Evolutionary conservation across 805 yeast genomes (phyloP).

Genomic region (Suhomyces pyralidae): DNA sequence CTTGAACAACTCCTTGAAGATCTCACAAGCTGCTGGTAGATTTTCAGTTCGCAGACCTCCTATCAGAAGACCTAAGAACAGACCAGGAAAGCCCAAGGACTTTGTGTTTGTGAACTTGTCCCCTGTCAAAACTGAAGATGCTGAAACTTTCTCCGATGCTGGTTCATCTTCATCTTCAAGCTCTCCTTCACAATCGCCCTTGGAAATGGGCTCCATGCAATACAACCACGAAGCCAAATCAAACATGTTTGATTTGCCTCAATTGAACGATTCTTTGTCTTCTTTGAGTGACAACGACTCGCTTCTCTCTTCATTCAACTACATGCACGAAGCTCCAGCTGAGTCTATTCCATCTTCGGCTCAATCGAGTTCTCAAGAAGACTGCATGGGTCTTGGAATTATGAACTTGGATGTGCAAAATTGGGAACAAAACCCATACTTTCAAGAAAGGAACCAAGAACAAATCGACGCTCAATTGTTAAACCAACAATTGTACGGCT

Average conservation of each 20-base stretch:
- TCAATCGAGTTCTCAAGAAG: constrained; percentile 1
- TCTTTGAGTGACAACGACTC: constrained; percentile 19
- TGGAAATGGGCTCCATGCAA: constrained; percentile 1
- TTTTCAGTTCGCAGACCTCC: constrained; percentile 38
- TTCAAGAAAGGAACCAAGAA: neutral
- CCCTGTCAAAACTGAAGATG: constrained; percentile 24
- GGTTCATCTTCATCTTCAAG: constrained; percentile 4
- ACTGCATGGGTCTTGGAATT: constrained; percentile 26
- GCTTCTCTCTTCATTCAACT: constrained; percentile 13
- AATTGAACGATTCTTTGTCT: constrained; percentile 16
- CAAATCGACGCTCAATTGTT: constrained; percentile 1
- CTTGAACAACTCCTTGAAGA: constrained; percentile 41
- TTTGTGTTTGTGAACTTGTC: constrained; percentile 46
- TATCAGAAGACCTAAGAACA: constrained; percentile 41
- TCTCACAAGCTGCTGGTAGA: constrained; percentile 37
- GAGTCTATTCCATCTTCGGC: neutral
- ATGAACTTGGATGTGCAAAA: constrained; percentile 18
- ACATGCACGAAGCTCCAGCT: constrained; percentile 9
- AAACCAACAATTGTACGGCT: constrained; percentile 12
- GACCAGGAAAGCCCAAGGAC: constrained; percentile 45
- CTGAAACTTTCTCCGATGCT: constrained; percentile 7
- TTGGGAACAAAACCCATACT: constrained; percentile 11
- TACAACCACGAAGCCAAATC: neutral
- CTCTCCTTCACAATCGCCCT: constrained; percentile 5
- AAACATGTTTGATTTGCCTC: constrained; percentile 11